Evolutionary conservation across 345 rosid genomes (phyloP).

Genomic region (Carallia pectinifolia): DNA sequence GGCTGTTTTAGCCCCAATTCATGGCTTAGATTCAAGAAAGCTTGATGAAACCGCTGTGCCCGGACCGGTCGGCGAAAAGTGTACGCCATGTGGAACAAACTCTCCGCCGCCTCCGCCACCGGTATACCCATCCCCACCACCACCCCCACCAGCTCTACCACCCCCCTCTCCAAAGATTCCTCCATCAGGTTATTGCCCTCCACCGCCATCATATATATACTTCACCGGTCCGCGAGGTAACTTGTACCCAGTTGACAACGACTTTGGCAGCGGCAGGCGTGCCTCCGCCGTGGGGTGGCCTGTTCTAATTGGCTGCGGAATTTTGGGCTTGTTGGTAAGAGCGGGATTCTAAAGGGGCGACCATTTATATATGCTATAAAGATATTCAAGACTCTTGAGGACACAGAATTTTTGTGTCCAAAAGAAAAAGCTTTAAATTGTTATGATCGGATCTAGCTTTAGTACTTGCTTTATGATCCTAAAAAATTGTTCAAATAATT

Average conservation of each 20-base stretch:
- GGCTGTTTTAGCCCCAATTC: conserved; percentile 3
- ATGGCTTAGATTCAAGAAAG: conserved; percentile 26
- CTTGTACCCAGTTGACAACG: conserved; percentile 47
- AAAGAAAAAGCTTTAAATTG: neutral
- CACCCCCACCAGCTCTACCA: conserved; percentile 30
- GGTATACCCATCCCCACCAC: conserved; percentile 13
- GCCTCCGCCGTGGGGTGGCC: conserved; percentile 22
- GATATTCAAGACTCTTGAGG: conserved; percentile 1
- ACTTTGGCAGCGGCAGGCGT: conserved; percentile 33
- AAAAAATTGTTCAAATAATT: conserved; percentile 19
- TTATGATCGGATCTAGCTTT: neutral
- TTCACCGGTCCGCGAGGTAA: conserved; percentile 60
- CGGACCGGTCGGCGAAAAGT: conserved; percentile 36
- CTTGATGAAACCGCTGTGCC: conserved; percentile 28
- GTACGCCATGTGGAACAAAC: conserved; percentile 43
- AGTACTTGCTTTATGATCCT: neutral
- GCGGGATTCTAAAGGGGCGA: neutral
- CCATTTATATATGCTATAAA: neutral
- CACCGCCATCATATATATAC: conserved; percentile 48
- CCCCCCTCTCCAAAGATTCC: conserved; percentile 30
- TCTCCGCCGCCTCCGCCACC: conserved; percentile 57
- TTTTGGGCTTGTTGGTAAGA: conserved; percentile 26
- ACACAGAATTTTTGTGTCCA: neutral
- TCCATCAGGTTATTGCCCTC: conserved; percentile 44
- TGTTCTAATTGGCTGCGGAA: conserved; percentile 37